Conservation (phyloP, 305 asterid species). For the Solanum hybrid region DNA sequence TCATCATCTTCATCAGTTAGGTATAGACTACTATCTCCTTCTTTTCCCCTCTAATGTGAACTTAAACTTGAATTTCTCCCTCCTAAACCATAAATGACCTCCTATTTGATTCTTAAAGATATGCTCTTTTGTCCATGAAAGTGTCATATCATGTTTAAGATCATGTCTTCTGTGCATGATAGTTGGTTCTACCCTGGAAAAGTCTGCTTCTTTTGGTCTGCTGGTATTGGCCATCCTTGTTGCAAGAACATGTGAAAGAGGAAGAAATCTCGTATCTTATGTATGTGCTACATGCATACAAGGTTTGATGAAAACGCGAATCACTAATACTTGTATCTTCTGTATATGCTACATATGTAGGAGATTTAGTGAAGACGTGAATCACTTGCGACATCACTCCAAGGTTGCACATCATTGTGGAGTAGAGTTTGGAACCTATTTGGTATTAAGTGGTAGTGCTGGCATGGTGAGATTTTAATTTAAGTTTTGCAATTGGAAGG, state of each 20-base stretch:
- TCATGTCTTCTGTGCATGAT: not conserved
- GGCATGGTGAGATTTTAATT: not conserved
- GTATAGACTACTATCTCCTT: not conserved
- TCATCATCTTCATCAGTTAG: not conserved
- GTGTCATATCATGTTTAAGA: not conserved
- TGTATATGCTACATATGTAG: not conserved
- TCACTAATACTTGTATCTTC: not conserved
- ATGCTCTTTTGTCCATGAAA: not conserved
- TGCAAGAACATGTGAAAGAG: not conserved
- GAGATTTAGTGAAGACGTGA: not conserved
- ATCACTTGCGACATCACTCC: not conserved
- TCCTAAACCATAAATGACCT: not conserved
- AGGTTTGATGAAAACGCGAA: not conserved
- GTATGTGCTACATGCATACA: not conserved
- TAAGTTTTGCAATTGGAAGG: not conserved
- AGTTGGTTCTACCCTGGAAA: not conserved
- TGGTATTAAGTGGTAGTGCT: not conserved
- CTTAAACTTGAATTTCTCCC: not conserved
- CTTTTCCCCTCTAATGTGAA: not conserved
- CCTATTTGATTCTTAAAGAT: not conserved
- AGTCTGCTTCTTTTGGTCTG: not conserved
- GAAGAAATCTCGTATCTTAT: not conserved
- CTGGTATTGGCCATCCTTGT: not conserved
- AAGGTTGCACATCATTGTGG: not conserved
- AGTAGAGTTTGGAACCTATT: not conserved